Evolutionary conservation across 805 yeast species (phyloP).

Genomic region (Kodamaea kakaduensis): DNA sequence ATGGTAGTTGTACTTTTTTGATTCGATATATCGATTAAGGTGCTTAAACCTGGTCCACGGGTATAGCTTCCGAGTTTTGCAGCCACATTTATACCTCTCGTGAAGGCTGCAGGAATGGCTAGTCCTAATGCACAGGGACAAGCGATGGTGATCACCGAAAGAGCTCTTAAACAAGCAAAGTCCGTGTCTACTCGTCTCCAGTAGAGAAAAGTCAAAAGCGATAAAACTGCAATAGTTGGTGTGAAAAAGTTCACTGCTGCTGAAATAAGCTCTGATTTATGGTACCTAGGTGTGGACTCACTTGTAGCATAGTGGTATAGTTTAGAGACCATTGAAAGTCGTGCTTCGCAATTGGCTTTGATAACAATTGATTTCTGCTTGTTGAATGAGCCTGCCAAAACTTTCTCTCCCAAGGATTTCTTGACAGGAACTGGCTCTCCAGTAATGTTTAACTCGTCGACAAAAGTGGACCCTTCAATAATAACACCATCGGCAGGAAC

Average conservation of each 20-base stretch:
- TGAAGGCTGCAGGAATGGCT: constrained; percentile 8
- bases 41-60: constrained; percentile 7
- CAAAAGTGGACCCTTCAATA: constrained; percentile 5
- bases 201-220: constrained; percentile 6
- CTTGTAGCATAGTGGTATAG: not conserved
- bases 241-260: constrained; percentile 5
- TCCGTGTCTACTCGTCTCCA: constrained; percentile 6
- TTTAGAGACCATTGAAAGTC: not conserved
- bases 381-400: constrained; percentile 9
- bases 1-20: constrained; percentile 4
- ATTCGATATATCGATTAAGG: constrained; percentile 4
- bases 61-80: constrained; percentile 6
- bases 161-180: constrained; percentile 8
- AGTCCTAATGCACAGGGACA: constrained; percentile 11
- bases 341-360: constrained; percentile 3
- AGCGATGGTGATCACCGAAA: constrained; percentile 9
- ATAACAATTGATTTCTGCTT: constrained; percentile 4
- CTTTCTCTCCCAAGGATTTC: constrained; percentile 4
- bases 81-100: constrained; percentile 9
- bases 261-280: not conserved
- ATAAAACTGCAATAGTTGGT: constrained; percentile 6
- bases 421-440: constrained; percentile 9
- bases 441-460: constrained; percentile 9
- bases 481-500: constrained; percentile 10
- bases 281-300: not conserved